These are phyloP conservation scores for Corinectria fuckeliana DNA, from an alignment of 2,329 filamentous ascomycete genomes.

Conservation along the genomic window DNA sequence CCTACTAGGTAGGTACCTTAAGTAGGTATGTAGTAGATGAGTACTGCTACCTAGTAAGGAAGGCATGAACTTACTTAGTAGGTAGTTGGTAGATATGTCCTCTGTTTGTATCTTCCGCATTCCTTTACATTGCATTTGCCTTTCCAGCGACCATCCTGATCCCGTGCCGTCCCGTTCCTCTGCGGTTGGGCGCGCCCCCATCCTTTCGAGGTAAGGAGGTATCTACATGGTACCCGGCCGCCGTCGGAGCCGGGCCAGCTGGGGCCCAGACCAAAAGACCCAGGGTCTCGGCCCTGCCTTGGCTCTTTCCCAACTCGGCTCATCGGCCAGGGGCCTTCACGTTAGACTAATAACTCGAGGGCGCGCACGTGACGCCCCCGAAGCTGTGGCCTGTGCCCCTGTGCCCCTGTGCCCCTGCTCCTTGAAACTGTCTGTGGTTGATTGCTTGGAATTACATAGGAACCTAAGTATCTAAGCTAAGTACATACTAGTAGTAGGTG, in stretches of 20 bases:
- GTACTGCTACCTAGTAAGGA: too few species aligned
- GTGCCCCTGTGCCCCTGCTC: too few species aligned
- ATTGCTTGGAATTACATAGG: background rate
- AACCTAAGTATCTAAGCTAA: too few species aligned
- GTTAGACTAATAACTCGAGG: too few species aligned
- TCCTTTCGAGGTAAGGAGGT: background rate
- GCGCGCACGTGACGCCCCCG: conserved; percentile 20
- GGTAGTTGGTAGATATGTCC: background rate
- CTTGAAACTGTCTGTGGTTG: background rate
- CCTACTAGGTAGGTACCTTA: background rate
- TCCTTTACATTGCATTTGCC: background rate
- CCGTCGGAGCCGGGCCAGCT: conserved; percentile 19
- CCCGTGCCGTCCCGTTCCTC: background rate
- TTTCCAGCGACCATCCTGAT: background rate
- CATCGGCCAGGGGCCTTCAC: conserved; percentile 2
- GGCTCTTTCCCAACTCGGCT: conserved; percentile 8
- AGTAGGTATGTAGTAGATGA: too few species aligned
- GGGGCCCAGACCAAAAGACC: conserved; percentile 15
- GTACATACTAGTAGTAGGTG: too few species aligned
- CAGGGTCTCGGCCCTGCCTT: conserved; percentile 20
- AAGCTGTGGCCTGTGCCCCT: conserved; percentile 1
- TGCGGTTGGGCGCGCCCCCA: background rate
- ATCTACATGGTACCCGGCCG: too few species aligned
- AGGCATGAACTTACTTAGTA: too few species aligned
- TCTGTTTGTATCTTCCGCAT: background rate